Percentiles rank a stretch among this genome's conserved stretches.
phyloP scores from a whole-genome alignment of 495 filamentous ascomycete species.

The Elasticomyces elasticus region DNA sequence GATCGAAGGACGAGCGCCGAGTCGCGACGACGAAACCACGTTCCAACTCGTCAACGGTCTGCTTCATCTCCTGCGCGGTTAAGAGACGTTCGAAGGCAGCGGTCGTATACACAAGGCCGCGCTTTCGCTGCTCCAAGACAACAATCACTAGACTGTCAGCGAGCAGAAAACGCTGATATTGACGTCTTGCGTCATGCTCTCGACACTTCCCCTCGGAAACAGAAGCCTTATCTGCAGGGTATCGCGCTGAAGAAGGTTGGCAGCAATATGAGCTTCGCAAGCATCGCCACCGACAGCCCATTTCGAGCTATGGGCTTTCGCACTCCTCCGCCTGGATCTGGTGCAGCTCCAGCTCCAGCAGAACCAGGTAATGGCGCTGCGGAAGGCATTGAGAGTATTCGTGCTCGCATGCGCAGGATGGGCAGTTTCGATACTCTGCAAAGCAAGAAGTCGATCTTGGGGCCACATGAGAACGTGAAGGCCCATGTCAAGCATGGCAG shows the following conservation, averaged over 20 bases:
- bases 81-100: slow-evolving; percentile 12
- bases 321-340: not conserved
- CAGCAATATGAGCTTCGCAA: slow-evolving; percentile 13
- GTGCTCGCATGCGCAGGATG: slow-evolving; percentile 9
- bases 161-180: slow-evolving; percentile 26
- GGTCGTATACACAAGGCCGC: slow-evolving; percentile 32
- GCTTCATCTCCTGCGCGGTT: slow-evolving; percentile 13
- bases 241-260: slow-evolving; percentile 2
- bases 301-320: not conserved
- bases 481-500: not conserved
- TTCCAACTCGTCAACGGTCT: slow-evolving; percentile 6
- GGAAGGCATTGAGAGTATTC: slow-evolving; percentile 8
- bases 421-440: slow-evolving; percentile 9
- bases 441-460: slow-evolving; percentile 4
- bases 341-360: not conserved
- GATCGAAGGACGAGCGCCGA: not conserved
- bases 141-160: slow-evolving; percentile 32
- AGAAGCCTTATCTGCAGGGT: slow-evolving; percentile 5
- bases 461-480: not conserved
- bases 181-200: slow-evolving; percentile 26
- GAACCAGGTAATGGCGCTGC: not conserved
- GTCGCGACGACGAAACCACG: not conserved
- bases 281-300: not conserved
- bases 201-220: slow-evolving; percentile 29
- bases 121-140: slow-evolving; percentile 34